Evolutionary conservation across 352 stramenopile genomes (phyloP).

Genomic region (Phytophthora sp.): DNA sequence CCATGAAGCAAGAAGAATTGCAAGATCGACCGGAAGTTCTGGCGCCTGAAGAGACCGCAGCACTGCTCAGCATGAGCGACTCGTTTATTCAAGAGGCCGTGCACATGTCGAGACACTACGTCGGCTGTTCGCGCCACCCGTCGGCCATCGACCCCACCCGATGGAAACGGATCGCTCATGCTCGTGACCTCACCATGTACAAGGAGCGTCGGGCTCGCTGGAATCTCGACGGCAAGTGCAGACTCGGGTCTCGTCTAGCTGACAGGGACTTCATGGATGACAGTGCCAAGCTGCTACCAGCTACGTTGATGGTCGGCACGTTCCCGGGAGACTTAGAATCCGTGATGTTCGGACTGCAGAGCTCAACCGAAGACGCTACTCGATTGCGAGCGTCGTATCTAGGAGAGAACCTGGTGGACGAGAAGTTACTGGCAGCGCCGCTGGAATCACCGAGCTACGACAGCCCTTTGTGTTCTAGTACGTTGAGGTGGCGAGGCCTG

Average conservation of each 20-base stretch:
- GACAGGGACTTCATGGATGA: slow-evolving; percentile 19
- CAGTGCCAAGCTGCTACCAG: slow-evolving; percentile 28
- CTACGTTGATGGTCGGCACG: slow-evolving; percentile 38
- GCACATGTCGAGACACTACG: slow-evolving; percentile 45
- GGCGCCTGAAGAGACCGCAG: slow-evolving; percentile 32
- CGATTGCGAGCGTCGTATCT: slow-evolving; percentile 35
- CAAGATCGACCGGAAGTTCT: slow-evolving; percentile 9
- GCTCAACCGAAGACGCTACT: slow-evolving; percentile 36
- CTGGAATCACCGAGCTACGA: slow-evolving; percentile 33
- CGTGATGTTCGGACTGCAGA: slow-evolving; percentile 44
- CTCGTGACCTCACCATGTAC: slow-evolving; percentile 37
- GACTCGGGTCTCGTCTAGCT: slow-evolving; percentile 36
- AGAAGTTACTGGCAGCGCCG: slow-evolving; percentile 31
- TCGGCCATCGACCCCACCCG: slow-evolving; percentile 24
- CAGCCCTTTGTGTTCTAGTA: slow-evolving; percentile 36
- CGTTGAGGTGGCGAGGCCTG: slow-evolving; percentile 36
- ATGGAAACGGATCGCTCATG: slow-evolving; percentile 38
- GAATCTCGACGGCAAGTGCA: slow-evolving; percentile 27
- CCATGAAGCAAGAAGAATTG: slow-evolving; percentile 25
- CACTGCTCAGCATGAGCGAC: slow-evolving; percentile 40
- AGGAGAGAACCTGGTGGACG: slow-evolving; percentile 35
- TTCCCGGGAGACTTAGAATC: slow-evolving; percentile 41
- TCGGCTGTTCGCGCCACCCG: slow-evolving; percentile 23
- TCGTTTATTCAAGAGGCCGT: slow-evolving; percentile 41
- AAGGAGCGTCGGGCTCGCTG: slow-evolving; percentile 30